Conservation (phyloP, 768 basidiomycete genomes). For the Boletus rubroflammeus region DNA sequence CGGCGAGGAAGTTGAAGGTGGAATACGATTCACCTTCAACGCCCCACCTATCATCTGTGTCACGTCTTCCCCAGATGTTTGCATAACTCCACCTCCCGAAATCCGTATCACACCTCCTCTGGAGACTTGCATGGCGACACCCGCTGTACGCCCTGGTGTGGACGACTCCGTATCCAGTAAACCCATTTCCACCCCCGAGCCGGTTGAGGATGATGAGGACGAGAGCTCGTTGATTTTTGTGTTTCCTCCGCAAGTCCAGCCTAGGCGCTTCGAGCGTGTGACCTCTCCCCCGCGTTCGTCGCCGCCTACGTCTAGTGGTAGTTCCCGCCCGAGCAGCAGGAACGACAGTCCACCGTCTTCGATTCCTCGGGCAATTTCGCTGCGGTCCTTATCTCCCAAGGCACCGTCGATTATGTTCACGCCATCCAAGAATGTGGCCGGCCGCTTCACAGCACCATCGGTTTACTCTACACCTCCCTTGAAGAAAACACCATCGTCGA, state of each 20-base stretch:
- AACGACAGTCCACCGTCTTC: slow-evolving; percentile 42
- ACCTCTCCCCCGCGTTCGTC: slow-evolving; percentile 11
- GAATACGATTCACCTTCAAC: slow-evolving; percentile 72
- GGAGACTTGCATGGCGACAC: slow-evolving; percentile 14
- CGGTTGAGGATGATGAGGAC: slow-evolving; percentile 23
- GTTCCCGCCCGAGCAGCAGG: slow-evolving; percentile 11
- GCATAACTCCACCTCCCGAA: slow-evolving; percentile 28
- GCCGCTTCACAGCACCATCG: slow-evolving; percentile 23
- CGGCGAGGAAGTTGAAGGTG: slow-evolving; percentile 57
- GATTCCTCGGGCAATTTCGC: slow-evolving; percentile 45
- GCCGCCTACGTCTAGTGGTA: not conserved
- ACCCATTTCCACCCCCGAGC: slow-evolving; percentile 4
- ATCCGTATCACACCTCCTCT: slow-evolving; percentile 21
- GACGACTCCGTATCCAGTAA: slow-evolving; percentile 3
- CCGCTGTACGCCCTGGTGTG: slow-evolving; percentile 14
- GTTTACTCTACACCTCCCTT: slow-evolving; percentile 42
- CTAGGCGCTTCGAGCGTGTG: slow-evolving; percentile 5
- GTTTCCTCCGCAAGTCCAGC: slow-evolving; percentile 17
- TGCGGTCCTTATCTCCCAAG: slow-evolving; percentile 34
- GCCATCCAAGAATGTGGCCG: slow-evolving; percentile 33
- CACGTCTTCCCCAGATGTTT: slow-evolving; percentile 25
- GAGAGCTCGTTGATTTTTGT: slow-evolving; percentile 21
- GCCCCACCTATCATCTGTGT: slow-evolving; percentile 43
- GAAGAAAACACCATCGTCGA: slow-evolving; percentile 58
- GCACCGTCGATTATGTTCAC: slow-evolving; percentile 29